Evolutionary conservation across 345 rosid species (phyloP).

Genomic region (Eucalyptus tenuipes): DNA sequence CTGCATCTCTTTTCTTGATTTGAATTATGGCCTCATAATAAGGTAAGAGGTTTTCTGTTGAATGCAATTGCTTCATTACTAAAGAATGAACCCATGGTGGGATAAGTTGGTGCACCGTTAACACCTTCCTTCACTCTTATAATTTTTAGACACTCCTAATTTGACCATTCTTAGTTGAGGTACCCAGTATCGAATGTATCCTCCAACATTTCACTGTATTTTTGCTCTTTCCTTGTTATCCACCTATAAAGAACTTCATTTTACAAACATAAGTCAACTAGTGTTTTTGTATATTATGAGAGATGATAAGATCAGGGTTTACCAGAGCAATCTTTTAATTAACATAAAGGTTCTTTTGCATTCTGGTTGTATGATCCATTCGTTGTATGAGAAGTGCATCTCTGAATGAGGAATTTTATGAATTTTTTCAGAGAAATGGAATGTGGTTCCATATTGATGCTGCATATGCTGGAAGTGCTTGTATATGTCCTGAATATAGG

Average conservation of each 20-base stretch:
- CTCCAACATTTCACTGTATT: neutral
- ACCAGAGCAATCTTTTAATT: neutral
- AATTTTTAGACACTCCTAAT: neutral
- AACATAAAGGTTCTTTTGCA: neutral
- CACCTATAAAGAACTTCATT: neutral
- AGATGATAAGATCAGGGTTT: neutral
- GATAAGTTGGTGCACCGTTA: neutral
- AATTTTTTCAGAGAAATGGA: conserved; percentile 30
- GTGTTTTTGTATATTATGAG: neutral
- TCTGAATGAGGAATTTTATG: neutral
- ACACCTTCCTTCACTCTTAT: neutral
- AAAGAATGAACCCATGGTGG: neutral
- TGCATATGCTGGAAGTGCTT: conserved; percentile 93
- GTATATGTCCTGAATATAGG: conserved; percentile 81
- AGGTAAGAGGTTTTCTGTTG: neutral
- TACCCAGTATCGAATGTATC: neutral
- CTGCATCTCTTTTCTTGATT: neutral
- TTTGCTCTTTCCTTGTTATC: neutral
- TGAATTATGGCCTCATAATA: neutral
- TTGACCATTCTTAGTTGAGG: neutral
- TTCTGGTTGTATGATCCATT: neutral
- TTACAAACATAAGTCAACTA: neutral
- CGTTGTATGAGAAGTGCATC: neutral
- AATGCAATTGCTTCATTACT: neutral
- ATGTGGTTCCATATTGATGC: conserved; percentile 92